phyloP scores from a whole-genome alignment of 148 eudicot genomes.

The Camellia lanceoleosa region DNA sequence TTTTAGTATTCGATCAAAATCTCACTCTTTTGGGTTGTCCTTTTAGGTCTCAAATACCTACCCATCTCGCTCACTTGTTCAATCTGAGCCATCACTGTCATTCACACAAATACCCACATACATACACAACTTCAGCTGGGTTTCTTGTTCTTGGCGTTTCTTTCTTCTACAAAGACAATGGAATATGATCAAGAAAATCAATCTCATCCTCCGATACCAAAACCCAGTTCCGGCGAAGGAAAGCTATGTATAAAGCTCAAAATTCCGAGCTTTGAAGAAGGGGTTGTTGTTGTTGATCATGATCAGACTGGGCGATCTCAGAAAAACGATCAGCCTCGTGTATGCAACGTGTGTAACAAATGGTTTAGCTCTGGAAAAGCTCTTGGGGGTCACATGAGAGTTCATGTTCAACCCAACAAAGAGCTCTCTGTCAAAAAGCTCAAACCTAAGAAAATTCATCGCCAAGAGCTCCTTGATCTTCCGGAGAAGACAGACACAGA shows the following conservation, averaged over 20 bases:
- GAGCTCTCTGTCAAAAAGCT: not conserved
- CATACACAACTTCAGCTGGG: not conserved
- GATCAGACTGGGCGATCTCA: not conserved
- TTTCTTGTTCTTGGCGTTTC: not conserved
- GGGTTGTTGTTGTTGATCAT: not conserved
- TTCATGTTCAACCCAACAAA: constrained; percentile 28
- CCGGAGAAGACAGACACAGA: not conserved
- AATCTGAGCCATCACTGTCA: not conserved
- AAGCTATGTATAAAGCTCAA: constrained; percentile 28
- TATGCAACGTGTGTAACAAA: constrained; percentile 34
- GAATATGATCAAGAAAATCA: constrained; percentile 2
- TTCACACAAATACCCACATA: not conserved
- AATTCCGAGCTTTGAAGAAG: constrained; percentile 9
- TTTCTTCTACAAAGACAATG: constrained; percentile 13
- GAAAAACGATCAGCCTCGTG: constrained; percentile 1
- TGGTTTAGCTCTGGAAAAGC: constrained; percentile 42
- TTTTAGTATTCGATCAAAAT: too few relatives aligned
- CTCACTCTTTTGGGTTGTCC: too few relatives aligned
- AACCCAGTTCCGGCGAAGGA: constrained; percentile 1
- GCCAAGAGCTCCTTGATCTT: not conserved
- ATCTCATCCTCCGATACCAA: not conserved
- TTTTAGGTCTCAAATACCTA: too few relatives aligned
- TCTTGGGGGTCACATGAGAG: constrained; percentile 50
- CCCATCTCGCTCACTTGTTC: not conserved
- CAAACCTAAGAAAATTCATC: not conserved